These are phyloP conservation scores for Debaryomyces hansenii DNA, from an alignment of 805 yeast genomes.

Conservation along the genomic window DNA sequence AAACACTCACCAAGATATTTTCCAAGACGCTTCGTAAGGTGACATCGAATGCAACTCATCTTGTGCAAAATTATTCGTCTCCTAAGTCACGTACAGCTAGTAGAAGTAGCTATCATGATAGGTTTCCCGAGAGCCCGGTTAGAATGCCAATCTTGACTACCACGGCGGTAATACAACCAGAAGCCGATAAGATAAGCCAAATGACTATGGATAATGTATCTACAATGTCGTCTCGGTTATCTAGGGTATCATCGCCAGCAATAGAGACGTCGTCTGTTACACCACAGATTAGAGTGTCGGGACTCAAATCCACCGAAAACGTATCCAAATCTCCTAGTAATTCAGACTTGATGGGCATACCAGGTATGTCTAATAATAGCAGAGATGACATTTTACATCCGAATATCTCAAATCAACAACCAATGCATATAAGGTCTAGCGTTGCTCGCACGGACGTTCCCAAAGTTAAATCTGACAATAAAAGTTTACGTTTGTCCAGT, in stretches of 20 bases:
- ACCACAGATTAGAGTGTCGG: not conserved
- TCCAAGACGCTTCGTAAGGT: conserved; percentile 41
- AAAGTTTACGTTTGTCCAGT: conserved; percentile 30
- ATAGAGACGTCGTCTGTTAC: not conserved
- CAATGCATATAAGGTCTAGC: not conserved
- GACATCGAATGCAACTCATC: conserved; percentile 40
- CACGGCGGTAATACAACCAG: not conserved
- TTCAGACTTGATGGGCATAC: not conserved
- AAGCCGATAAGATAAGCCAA: not conserved
- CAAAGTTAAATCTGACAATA: conserved; percentile 37
- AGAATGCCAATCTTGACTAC: conserved; percentile 6
- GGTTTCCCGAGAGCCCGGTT: not conserved
- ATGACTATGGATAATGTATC: not conserved
- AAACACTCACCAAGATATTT: conserved; percentile 34
- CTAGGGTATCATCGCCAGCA: not conserved
- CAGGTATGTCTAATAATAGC: not conserved
- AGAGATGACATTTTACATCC: not conserved
- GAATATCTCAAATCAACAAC: not conserved
- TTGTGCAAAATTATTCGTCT: conserved; percentile 27
- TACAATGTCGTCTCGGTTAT: not conserved
- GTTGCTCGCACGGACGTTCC: conserved; percentile 8
- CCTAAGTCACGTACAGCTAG: not conserved
- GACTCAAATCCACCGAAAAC: not conserved
- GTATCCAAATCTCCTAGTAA: not conserved
- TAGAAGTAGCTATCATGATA: not conserved